phyloP scores from a whole-genome alignment of 176 grass and related monocot genomes.

The Cenchrus fungigraminus region DNA sequence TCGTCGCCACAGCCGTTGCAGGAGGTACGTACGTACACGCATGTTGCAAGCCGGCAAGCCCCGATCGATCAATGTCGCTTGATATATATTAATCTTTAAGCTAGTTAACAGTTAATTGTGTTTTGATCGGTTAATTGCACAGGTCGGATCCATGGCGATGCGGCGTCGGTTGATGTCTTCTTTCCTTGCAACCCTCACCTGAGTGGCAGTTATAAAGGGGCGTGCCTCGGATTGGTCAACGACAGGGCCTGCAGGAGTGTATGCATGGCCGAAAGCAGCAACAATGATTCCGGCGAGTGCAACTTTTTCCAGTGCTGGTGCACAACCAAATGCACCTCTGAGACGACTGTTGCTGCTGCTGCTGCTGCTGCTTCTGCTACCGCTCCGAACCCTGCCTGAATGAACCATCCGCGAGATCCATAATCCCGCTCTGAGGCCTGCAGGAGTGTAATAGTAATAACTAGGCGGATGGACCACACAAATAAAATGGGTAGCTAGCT shows the following conservation, averaged over 20 bases:
- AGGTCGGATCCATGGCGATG: background rate
- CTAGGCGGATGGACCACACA: no score
- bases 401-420: background rate
- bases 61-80: no score
- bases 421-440: background rate
- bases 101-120: no score
- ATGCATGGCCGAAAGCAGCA: background rate
- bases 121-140: no score
- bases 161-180: background rate
- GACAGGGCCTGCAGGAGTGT: background rate
- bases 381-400: background rate
- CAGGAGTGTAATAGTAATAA: no score
- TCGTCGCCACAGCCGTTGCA: no score
- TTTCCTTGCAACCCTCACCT: background rate
- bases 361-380: background rate
- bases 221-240: background rate
- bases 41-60: no score
- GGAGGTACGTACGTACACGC: no score
- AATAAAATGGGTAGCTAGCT: no score
- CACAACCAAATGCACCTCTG: background rate
- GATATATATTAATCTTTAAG: no score
- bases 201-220: background rate
- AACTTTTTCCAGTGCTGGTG: background rate
- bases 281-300: background rate
- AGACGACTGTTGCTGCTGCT: background rate